Conservation (phyloP, 2,329 filamentous ascomycete species). For the Colletotrichum acutatum region DNA sequence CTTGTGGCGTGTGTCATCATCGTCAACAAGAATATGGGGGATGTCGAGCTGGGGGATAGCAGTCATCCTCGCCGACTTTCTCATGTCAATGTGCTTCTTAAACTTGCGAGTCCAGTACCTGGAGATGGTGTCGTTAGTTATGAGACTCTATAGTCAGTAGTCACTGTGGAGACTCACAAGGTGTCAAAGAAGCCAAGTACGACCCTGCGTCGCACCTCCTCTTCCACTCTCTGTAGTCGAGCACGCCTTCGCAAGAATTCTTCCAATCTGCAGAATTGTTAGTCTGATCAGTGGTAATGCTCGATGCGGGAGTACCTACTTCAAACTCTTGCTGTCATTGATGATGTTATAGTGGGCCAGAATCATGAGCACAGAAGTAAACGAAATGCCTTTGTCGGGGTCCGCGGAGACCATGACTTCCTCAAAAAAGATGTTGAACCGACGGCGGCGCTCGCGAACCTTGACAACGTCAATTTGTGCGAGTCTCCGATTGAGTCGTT, state of each 20-base stretch:
- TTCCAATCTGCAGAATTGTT: conserved; percentile 72
- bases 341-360: conserved; percentile 99
- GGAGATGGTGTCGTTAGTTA: conserved; percentile 4
- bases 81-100: conserved; percentile 77
- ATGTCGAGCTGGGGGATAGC: conserved; percentile 82
- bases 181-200: conserved; percentile 98
- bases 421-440: conserved; percentile 96
- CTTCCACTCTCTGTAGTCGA: conserved; percentile 91
- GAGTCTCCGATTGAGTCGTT: conserved; percentile 79
- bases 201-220: conserved; percentile 89
- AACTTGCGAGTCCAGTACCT: conserved; percentile 88
- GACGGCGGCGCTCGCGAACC: conserved; percentile 79
- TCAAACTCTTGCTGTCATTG: conserved; percentile 94
- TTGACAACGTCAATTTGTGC: conserved; percentile 77
- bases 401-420: conserved; percentile 96
- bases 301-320: conserved; percentile 57
- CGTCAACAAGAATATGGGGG: conserved; percentile 91
- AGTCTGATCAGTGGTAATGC: background rate
- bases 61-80: conserved; percentile 80
- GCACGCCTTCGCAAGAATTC: conserved; percentile 93
- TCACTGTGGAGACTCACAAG: conserved; percentile 60
- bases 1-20: conserved; percentile 56
- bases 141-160: conserved; percentile 34
- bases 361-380: conserved; percentile 93
- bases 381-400: conserved; percentile 88